Evolutionary conservation across 345 rosid genomes (phyloP), one percentile per base, ranked within the genome.

Genomic region (Heritiera fomes): DNA sequence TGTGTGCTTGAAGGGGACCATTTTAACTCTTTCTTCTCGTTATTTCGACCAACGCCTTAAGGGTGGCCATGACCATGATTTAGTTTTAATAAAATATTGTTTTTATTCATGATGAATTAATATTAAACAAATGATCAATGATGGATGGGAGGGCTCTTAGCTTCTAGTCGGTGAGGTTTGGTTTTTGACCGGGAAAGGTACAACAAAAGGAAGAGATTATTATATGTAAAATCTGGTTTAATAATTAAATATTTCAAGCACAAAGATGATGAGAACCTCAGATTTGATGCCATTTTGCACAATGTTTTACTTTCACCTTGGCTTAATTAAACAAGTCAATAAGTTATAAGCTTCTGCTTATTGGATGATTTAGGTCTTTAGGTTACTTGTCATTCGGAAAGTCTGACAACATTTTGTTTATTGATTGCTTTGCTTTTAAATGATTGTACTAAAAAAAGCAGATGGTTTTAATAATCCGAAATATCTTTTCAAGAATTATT

Each of bases 11-110:
- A 86, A 78, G 82, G 82, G 83, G 11, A n/a, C 77, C 84, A 76
- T 82, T 85, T 82, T 79, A 84, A 82, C 88, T 81, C 82, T 84
- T 84, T 80, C 85, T 83, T 40, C 79, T 84, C 87, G 83, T 88
- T 58, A 84, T 86, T 85, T 75, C 86, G 75, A 79, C 45, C 74
- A 38, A 58, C 38, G 38, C 3, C 60, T 80, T 10, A 28, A 2
- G 59, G 80, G 77, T 67, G 85, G 79, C 85, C 17, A 41, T 80
- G 82, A 82, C 64, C 76, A 43, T 64, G 87, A 83, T 84, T 9
- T 9, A n/a, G 4, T 45, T 34, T 32, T 38, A 3, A 6, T 43
- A 23, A 23, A 23, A 4, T 68, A 34, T 40, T 40, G 3, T 18
- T 45, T n/a, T 17, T 7, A 0, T 1, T 59, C 63, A 59, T 52